phyloP scores from a whole-genome alignment of 331 rosid genomes.

The Acacia pycnantha region DNA sequence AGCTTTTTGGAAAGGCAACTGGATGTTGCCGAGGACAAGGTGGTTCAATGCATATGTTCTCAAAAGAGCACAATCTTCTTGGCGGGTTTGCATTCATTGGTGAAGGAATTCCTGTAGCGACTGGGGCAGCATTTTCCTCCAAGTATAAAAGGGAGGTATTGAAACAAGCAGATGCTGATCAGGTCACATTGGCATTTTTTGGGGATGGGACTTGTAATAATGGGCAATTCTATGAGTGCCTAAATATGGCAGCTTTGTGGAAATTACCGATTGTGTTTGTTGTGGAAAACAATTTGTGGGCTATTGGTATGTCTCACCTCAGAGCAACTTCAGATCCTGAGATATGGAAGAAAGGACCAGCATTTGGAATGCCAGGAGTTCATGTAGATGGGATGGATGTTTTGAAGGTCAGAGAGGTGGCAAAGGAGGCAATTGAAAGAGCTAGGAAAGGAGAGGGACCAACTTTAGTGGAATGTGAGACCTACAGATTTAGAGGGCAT shows the following conservation, averaged over 20 bases:
- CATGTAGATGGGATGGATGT: slow-evolving; percentile 99
- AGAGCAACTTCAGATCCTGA: slow-evolving; percentile 98
- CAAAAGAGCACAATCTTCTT: slow-evolving; percentile 77
- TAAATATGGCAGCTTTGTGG: slow-evolving; percentile 99
- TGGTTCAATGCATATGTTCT: slow-evolving; percentile 99
- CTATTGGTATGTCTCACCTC: slow-evolving; percentile 97
- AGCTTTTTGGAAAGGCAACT: slow-evolving; percentile 92
- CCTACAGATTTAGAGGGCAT: slow-evolving; percentile 97
- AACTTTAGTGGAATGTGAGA: slow-evolving; percentile 92
- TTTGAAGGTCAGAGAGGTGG: slow-evolving; percentile 97
- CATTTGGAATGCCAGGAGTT: slow-evolving; percentile 97
- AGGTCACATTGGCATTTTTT: slow-evolving; percentile 82
- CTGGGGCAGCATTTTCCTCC: slow-evolving; percentile 86
- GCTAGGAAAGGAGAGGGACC: slow-evolving; percentile 99
- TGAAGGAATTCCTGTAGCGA: slow-evolving; percentile 98
- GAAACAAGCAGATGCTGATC: slow-evolving; percentile 67
- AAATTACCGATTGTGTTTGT: slow-evolving; percentile 94
- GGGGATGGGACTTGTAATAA: slow-evolving; percentile 98
- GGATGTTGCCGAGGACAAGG: slow-evolving; percentile 99
- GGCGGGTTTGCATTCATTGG: slow-evolving; percentile 99
- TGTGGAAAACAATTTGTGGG: slow-evolving; percentile 99
- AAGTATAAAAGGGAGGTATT: slow-evolving; percentile 84
- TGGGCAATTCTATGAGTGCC: slow-evolving; percentile 96
- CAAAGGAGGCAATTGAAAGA: slow-evolving; percentile 90
- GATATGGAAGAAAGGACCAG: slow-evolving; percentile 99